A percentile compares a stretch with the other conserved stretches of the same genome.
phyloP scores from a whole-genome alignment of 106 monocot species.

The Alisma plantagoaquatica region DNA sequence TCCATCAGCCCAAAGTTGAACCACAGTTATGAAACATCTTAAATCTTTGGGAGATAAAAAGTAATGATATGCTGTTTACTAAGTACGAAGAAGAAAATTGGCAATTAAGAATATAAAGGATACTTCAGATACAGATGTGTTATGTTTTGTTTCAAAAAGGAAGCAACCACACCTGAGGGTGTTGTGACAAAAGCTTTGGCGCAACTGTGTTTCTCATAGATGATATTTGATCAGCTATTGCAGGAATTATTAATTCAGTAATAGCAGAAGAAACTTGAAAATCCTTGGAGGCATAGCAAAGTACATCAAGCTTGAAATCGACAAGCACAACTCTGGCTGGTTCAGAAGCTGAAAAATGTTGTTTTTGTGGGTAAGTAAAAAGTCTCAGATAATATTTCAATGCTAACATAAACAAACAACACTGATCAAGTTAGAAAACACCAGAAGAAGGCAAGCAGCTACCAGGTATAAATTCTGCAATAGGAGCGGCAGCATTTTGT shows the following conservation, averaged over 20 bases:
- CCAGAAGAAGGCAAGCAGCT: constrained; percentile 1
- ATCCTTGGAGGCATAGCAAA: constrained; percentile 77
- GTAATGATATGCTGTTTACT: too few species aligned
- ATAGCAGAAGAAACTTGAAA: constrained; percentile 48
- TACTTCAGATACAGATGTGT: too few species aligned
- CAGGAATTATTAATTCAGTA: constrained; percentile 71
- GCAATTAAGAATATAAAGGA: too few species aligned
- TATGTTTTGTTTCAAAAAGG: too few species aligned
- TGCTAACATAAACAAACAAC: background rate
- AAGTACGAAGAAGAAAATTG: too few species aligned
- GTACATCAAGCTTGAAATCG: constrained; percentile 66
- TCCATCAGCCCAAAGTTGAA: too few species aligned
- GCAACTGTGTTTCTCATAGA: constrained; percentile 28
- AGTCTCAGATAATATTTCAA: background rate
- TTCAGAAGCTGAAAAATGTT: constrained; percentile 43
- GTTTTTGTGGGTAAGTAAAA: background rate
- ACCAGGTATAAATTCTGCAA: constrained; percentile 76
- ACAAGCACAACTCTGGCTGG: constrained; percentile 23
- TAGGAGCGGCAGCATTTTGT: constrained; percentile 30
- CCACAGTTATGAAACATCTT: too few species aligned
- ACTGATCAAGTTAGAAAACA: background rate
- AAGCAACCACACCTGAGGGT: constrained; percentile 51
- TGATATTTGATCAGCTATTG: constrained; percentile 56
- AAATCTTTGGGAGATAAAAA: too few species aligned
- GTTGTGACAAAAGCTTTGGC: constrained; percentile 27